Percentiles rank a stretch among this genome's conserved stretches.
Conservation (phyloP, 129 eudicot species). For the Apium graveolens region DNA sequence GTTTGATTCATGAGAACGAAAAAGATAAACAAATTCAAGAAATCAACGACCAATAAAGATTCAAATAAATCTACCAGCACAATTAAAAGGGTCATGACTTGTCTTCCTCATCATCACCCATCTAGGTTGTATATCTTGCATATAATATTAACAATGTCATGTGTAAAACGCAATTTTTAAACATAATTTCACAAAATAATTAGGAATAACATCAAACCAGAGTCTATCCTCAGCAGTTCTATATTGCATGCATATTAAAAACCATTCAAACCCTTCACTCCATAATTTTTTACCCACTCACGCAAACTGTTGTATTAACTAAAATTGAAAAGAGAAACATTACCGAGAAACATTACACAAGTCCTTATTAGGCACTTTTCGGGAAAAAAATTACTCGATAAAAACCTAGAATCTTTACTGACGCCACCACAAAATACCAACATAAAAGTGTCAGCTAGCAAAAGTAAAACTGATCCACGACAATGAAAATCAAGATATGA, state of each 20-base stretch:
- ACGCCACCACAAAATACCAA: neutral
- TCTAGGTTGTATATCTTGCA: neutral
- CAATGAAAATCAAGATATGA: too few species aligned
- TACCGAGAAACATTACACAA: too few species aligned
- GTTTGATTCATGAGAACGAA: too few species aligned
- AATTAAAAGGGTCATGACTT: neutral
- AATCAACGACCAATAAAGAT: neutral
- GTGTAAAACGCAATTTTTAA: too few species aligned
- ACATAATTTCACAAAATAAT: too few species aligned
- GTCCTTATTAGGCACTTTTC: too few species aligned
- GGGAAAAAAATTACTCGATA: neutral
- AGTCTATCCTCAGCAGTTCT: too few species aligned
- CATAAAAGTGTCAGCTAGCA: too few species aligned
- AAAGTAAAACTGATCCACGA: too few species aligned
- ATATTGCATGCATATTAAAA: neutral
- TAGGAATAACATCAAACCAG: too few species aligned
- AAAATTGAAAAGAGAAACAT: neutral
- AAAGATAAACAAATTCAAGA: too few species aligned
- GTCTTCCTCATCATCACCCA: neutral
- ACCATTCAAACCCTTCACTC: neutral
- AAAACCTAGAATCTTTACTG: too few species aligned
- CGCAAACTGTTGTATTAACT: neutral
- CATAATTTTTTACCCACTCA: neutral
- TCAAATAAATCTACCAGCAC: neutral
- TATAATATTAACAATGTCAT: neutral